These are phyloP conservation scores for Peronosclerospora sorghi DNA, from an alignment of 352 stramenopile species.

Conservation along the genomic window DNA sequence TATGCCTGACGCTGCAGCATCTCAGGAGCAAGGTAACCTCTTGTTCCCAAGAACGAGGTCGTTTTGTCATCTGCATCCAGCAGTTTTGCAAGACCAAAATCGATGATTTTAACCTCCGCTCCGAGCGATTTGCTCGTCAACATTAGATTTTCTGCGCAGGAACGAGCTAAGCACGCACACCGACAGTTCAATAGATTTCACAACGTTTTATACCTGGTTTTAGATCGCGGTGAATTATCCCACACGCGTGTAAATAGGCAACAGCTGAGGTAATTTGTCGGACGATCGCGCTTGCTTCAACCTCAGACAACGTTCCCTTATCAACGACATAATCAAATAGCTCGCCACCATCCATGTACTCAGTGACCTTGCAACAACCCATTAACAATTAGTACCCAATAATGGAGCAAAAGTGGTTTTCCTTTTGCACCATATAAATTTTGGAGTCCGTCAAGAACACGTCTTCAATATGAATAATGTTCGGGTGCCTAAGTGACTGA, in stretches of 20 bases:
- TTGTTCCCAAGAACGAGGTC: slow-evolving; percentile 72
- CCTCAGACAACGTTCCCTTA: slow-evolving; percentile 81
- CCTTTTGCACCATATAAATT: slow-evolving; percentile 64
- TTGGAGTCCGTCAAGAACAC: slow-evolving; percentile 77
- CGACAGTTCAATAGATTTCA: background rate
- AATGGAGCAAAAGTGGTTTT: background rate
- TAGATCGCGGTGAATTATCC: slow-evolving; percentile 83
- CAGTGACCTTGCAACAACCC: no score
- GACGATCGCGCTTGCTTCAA: slow-evolving; percentile 79
- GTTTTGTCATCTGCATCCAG: slow-evolving; percentile 76
- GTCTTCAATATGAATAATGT: slow-evolving; percentile 85
- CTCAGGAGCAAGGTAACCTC: slow-evolving; percentile 95
- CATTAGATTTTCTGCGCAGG: slow-evolving; percentile 64
- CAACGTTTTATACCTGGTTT: slow-evolving; percentile 65
- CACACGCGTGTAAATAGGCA: slow-evolving; percentile 82
- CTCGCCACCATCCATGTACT: slow-evolving; percentile 81
- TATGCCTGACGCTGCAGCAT: slow-evolving; percentile 97
- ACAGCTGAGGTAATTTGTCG: slow-evolving; percentile 85
- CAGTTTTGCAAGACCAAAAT: slow-evolving; percentile 97
- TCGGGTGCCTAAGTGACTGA: slow-evolving; percentile 81
- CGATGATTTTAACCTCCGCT: slow-evolving; percentile 95
- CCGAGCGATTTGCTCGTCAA: slow-evolving; percentile 69
- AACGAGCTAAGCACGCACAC: background rate
- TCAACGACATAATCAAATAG: slow-evolving; percentile 88
- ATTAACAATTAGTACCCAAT: no score